Evolutionary conservation across 1,284 basidiomycete genomes (phyloP).

Genomic region (Rugosomyces carneus): DNA sequence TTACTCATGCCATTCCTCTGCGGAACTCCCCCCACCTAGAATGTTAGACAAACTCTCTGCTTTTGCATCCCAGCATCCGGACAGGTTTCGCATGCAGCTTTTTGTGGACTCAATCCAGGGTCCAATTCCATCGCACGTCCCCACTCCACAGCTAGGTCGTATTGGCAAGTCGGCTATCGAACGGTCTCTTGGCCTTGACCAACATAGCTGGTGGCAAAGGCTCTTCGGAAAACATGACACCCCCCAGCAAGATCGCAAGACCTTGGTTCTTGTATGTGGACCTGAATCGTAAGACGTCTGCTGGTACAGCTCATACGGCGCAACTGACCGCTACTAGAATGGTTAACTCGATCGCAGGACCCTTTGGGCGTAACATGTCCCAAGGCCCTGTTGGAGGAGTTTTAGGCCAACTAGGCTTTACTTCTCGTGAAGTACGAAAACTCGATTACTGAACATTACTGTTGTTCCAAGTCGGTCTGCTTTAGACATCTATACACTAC

Average conservation of each 20-base stretch:
- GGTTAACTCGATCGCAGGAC: slow-evolving; percentile 68
- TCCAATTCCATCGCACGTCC: slow-evolving; percentile 19
- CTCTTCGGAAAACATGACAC: slow-evolving; percentile 25
- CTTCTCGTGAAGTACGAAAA: slow-evolving; percentile 63
- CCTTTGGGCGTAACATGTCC: slow-evolving; percentile 67
- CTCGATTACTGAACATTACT: background rate
- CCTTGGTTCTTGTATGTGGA: slow-evolving; percentile 70
- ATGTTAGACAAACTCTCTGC: slow-evolving; percentile 46
- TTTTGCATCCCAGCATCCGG: slow-evolving; percentile 43
- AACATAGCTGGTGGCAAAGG: slow-evolving; percentile 39
- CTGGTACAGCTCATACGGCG: slow-evolving; percentile 29
- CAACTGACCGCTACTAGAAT: slow-evolving; percentile 44
- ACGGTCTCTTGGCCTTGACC: slow-evolving; percentile 28
- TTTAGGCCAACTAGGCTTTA: slow-evolving; percentile 60
- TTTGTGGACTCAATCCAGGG: slow-evolving; percentile 51
- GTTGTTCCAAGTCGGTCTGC: background rate
- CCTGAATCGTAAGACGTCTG: slow-evolving; percentile 64
- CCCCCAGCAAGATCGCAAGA: slow-evolving; percentile 29
- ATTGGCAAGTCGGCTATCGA: slow-evolving; percentile 47
- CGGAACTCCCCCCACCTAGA: slow-evolving; percentile 58
- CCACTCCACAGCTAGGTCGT: slow-evolving; percentile 38
- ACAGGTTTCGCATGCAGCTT: slow-evolving; percentile 48
- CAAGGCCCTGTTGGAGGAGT: slow-evolving; percentile 68
- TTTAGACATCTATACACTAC: background rate
- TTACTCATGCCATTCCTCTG: slow-evolving; percentile 56